Base-by-base conservation (phyloP, 345 rosid species). In the Hibiscus trionum region DNA sequence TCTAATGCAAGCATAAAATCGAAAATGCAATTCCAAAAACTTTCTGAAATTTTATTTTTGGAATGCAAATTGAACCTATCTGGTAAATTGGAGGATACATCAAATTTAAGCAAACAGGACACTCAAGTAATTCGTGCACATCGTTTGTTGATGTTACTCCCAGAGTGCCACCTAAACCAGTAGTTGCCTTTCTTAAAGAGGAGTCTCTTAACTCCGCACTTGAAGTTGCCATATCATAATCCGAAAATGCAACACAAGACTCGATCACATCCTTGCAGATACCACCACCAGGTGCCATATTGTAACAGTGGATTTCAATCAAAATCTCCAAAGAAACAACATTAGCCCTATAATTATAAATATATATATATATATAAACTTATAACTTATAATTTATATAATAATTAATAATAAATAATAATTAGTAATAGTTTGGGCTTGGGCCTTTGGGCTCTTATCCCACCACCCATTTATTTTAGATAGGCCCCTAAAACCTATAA, bases 71-170 rank as follows among this genome's bases (percentile, higher is more conserved):
- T 59, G 31, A 50, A 39, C 76, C 73, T 26, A 92, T 96, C 97
- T 92, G 96, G 83, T 85, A 77, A 73, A 92, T 90, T 50, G 96
- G 97, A 77, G 96, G 96, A 78, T 85, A 90, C 92, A 92, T 92
- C 2, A 88, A 77, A 78, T 81, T 85, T 76, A 85, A 77, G 85
- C 97, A 92, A 72, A 88, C 87, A 3, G 90, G 86, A 75, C 97
- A 92, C 70, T 92, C 97, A 1, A 92, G 94, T 57, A 92, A 86
- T 77, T 90, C 90, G 5, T 90, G 89, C 71, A 92, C 88, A 66
- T 85, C 87, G 29, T 88, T 84, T 71, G 78, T 79, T 64, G 89
- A 82, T 44, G 85, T 73, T 33, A 84, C 70, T 68, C 93, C 86
- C 7, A 63, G 72, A 84, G 80, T 90, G 74, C 87, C 88, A 75